Percentiles rank a stretch among this genome's conserved stretches.
Evolutionary conservation across 768 basidiomycete species (phyloP).

Genomic region (Macrocybe gigantea): DNA sequence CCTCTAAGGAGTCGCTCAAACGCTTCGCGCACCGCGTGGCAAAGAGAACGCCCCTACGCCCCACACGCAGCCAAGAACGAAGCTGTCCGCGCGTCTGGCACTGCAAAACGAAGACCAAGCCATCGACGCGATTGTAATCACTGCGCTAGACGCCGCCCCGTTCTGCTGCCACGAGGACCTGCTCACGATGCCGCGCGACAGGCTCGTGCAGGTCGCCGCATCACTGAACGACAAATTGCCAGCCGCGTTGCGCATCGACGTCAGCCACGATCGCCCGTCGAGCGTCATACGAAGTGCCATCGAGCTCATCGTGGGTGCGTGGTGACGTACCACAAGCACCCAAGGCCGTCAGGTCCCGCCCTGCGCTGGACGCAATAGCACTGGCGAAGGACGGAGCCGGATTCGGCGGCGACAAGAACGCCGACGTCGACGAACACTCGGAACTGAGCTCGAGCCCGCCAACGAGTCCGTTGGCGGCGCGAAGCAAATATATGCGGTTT

Average conservation of each 20-base stretch:
- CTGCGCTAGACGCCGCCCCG: constrained; percentile 48
- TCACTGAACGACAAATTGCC: constrained; percentile 56
- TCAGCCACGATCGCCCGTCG: constrained; percentile 29
- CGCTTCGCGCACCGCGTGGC: constrained; percentile 1
- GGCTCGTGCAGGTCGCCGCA: constrained; percentile 47
- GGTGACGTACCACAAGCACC: constrained; percentile 32
- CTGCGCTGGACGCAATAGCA: background rate
- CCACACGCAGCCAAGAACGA: background rate
- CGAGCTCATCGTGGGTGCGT: constrained; percentile 57
- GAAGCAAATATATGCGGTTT: constrained; percentile 14
- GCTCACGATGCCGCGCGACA: constrained; percentile 50
- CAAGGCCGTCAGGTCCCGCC: constrained; percentile 19
- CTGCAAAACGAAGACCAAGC: constrained; percentile 52
- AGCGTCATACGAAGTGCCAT: constrained; percentile 46
- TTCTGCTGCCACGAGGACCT: constrained; percentile 77
- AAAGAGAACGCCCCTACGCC: constrained; percentile 2
- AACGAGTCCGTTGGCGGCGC: constrained; percentile 29
- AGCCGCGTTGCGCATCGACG: constrained; percentile 40
- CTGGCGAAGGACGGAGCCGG: too few species aligned
- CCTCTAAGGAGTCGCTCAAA: constrained; percentile 8
- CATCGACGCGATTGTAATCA: constrained; percentile 57
- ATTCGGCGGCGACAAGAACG: background rate
- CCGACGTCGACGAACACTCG: constrained; percentile 5
- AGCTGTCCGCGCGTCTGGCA: constrained; percentile 35
- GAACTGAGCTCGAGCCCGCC: constrained; percentile 22